Conservation (phyloP, 2,329 filamentous ascomycete genomes). For the Diplodia corticola region DNA sequence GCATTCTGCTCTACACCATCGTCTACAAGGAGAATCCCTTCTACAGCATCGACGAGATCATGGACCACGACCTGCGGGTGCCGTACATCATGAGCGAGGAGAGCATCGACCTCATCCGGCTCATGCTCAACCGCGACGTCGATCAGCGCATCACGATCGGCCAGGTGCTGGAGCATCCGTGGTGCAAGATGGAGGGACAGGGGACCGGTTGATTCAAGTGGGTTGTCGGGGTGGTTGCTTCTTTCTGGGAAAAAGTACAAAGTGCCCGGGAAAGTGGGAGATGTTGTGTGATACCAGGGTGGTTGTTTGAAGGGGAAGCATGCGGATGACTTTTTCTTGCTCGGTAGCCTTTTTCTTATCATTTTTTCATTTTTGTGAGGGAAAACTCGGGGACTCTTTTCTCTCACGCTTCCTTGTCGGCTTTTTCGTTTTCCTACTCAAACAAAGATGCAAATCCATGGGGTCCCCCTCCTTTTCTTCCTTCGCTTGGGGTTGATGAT, state of each 20-base stretch:
- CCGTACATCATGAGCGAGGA: constrained; percentile 87
- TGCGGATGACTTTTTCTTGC: not conserved
- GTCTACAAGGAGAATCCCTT: constrained; percentile 99
- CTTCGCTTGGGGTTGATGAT: not conserved
- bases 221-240: too few relatives aligned
- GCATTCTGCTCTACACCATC: constrained; percentile 96
- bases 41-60: constrained; percentile 98
- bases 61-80: constrained; percentile 91
- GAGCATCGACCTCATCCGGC: constrained; percentile 85
- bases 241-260: not conserved
- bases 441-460: not conserved
- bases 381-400: not conserved
- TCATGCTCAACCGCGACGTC: constrained; percentile 92
- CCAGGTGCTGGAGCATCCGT: constrained; percentile 85
- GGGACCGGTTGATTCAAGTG: not conserved
- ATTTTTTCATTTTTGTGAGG: not conserved
- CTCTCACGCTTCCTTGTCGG: constrained; percentile 12
- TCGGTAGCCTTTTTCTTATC: not conserved
- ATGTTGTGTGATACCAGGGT: not conserved
- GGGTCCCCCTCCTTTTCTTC: not conserved
- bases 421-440: constrained; percentile 23
- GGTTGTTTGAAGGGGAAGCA: not conserved
- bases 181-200: constrained; percentile 53
- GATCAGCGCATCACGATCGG: constrained; percentile 80
- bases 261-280: not conserved